Base-by-base conservation (phyloP, 805 yeast genomes). In the Candida nanaspora region DNA sequence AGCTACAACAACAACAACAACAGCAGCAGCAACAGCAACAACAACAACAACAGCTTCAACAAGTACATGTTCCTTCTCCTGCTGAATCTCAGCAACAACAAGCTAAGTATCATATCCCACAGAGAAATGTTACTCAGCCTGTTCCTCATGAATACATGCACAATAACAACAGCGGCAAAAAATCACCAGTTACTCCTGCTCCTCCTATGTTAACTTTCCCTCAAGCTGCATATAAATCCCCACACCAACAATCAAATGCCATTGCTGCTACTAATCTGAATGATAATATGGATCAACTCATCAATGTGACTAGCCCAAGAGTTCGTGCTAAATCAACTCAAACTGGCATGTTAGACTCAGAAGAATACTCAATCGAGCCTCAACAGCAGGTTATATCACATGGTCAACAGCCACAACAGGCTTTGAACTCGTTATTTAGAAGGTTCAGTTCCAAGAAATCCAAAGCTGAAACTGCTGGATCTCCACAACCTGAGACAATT, bases 161-260 rank as follows among this genome's bases (percentile, higher is more conserved):
- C 32, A 32, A 22, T 47, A 40, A 41, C 46, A 45, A 38, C n/a
- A n/a, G n/a, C n/a, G 26, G 39, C 22, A 33, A 32, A 28, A 34
- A 25, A 33, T 23, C 41, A 31, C 35, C 37, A 35, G 22, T 26
- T 16, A 34, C 41, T n/a, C 46, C 47, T 23, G 40, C 46, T 9
- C 48, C 60, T n/a, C 59, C 66, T 7, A 53, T 53, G 4, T 41
- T 61, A 16, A 32, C 63, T 16, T 60, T 55, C 41, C 68, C 68
- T 18, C 61, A 62, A 42, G 65, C 77, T 8, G 76, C 74, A 1
- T 69, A 68, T 41, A 60, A 70, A 2, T 62, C 69, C 4, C 56
- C 65, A 19, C 61, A 56, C 44, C 38, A 36, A 36, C 38, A 27
- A 28, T 36, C 38, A 14, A 28, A 13, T 23, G 28, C 35, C 18